Conservation (phyloP, 2,329 filamentous ascomycete species). For the Curvularia spicifera region DNA sequence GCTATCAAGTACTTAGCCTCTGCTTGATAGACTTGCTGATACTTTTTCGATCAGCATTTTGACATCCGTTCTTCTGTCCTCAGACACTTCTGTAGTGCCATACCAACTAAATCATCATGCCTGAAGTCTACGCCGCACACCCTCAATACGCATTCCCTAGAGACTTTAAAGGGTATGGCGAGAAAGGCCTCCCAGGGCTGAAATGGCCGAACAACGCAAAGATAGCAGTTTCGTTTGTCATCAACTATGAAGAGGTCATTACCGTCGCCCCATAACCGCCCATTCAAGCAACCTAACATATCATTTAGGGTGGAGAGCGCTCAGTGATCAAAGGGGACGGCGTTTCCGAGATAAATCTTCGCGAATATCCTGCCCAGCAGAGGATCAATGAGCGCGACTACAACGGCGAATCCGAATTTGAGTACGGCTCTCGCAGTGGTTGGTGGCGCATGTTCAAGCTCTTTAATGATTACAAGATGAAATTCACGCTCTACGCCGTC, state of each 20-base stretch:
- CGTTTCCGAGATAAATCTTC: constrained; percentile 39
- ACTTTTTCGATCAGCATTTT: not conserved
- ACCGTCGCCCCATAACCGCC: not conserved
- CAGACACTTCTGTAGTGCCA: not conserved
- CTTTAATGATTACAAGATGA: constrained; percentile 58
- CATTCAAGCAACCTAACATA: constrained; percentile 16
- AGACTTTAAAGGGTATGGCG: constrained; percentile 55
- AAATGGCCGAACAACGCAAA: constrained; percentile 49
- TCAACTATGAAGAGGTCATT: constrained; percentile 24
- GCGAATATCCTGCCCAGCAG: constrained; percentile 48
- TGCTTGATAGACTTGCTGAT: not conserved
- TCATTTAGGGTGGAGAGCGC: constrained; percentile 40
- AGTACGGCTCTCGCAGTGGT: constrained; percentile 59
- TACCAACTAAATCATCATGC: constrained; percentile 19
- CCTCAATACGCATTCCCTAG: constrained; percentile 40
- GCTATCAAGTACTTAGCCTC: constrained; percentile 1
- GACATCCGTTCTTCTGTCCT: not conserved
- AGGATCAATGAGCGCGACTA: constrained; percentile 53
- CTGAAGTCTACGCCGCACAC: constrained; percentile 34
- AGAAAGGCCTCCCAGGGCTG: constrained; percentile 45
- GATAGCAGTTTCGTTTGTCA: constrained; percentile 49
- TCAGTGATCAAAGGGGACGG: constrained; percentile 43
- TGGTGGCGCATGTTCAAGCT: constrained; percentile 59
- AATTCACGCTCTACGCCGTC: constrained; percentile 60
- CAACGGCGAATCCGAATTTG: constrained; percentile 59